A percentile compares a stretch with the other conserved stretches of the same genome.
Evolutionary conservation across 1,284 basidiomycete species (phyloP).

Genomic region (Mycena citricolor): DNA sequence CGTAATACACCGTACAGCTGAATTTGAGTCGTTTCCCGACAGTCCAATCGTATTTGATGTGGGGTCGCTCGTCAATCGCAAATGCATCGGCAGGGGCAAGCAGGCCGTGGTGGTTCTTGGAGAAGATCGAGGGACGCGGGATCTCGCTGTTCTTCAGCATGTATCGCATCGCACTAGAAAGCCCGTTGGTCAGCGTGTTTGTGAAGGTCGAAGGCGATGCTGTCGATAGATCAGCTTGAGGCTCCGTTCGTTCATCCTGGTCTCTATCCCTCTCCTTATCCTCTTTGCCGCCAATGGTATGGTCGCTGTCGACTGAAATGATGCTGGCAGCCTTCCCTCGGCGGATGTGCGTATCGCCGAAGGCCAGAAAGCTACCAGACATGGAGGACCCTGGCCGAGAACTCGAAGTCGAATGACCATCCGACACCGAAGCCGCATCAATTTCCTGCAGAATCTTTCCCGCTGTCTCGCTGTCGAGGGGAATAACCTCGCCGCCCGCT

Average conservation of each 20-base stretch:
- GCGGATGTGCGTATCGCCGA: constrained; percentile 40
- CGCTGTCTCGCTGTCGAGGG: constrained; percentile 38
- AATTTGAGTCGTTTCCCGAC: constrained; percentile 70
- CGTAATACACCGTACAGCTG: constrained; percentile 78
- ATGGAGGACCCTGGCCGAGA: constrained; percentile 28
- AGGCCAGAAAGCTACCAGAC: constrained; percentile 23
- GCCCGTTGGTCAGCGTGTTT: constrained; percentile 49
- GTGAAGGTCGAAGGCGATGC: constrained; percentile 36
- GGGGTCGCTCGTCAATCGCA: constrained; percentile 64
- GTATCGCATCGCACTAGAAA: constrained; percentile 58
- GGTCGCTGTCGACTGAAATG: constrained; percentile 39
- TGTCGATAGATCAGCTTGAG: constrained; percentile 9
- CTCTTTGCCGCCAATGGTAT: constrained; percentile 35
- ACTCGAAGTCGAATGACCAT: not conserved
- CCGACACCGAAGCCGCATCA: constrained; percentile 33
- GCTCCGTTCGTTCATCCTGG: constrained; percentile 24
- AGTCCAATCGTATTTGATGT: constrained; percentile 79
- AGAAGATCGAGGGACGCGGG: constrained; percentile 32
- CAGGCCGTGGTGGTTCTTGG: constrained; percentile 45
- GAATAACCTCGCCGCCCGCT: constrained; percentile 47
- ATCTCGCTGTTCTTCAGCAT: constrained; percentile 43
- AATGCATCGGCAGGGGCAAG: constrained; percentile 42
- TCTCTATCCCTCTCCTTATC: constrained; percentile 4
- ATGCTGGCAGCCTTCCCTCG: constrained; percentile 39
- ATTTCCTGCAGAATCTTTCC: constrained; percentile 53